Conservation (phyloP, 2,329 filamentous ascomycete genomes). For the Ophiosphaerella herpotricha region DNA sequence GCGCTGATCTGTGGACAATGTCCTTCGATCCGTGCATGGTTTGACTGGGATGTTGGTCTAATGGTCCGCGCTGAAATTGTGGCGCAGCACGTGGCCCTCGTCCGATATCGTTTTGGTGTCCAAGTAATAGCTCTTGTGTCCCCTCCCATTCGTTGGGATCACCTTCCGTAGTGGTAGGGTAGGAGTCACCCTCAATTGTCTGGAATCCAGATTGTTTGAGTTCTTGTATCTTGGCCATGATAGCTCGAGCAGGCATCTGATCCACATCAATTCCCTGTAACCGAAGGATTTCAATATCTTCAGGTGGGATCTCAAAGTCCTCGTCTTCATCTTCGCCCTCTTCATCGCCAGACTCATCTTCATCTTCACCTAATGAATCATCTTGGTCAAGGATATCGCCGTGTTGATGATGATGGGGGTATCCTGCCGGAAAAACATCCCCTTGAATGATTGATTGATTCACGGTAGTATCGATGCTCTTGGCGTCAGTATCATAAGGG, state of each 20-base stretch:
- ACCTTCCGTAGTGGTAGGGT: constrained; percentile 45
- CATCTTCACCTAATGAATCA: constrained; percentile 12
- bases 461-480: constrained; percentile 43
- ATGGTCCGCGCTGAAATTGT: not conserved
- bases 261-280: not conserved
- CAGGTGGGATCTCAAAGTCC: not conserved
- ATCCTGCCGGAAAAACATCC: constrained; percentile 18
- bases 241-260: constrained; percentile 1
- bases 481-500: constrained; percentile 45
- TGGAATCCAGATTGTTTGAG: constrained; percentile 4
- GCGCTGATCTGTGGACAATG: constrained; percentile 18
- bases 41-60: not conserved
- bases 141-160: constrained; percentile 19
- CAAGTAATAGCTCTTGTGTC: constrained; percentile 10
- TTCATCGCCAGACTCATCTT: constrained; percentile 12
- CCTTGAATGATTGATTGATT: constrained; percentile 25
- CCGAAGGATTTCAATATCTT: constrained; percentile 3
- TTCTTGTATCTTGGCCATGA: constrained; percentile 4
- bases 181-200: constrained; percentile 38
- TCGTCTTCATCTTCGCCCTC: constrained; percentile 4
- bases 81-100: not conserved
- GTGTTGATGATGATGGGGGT: constrained; percentile 10
- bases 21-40: constrained; percentile 2
- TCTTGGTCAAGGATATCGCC: constrained; percentile 10
- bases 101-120: constrained; percentile 7